A percentile compares a stretch with the other conserved stretches of the same genome.
phyloP scores from a whole-genome alignment of 108 stramenopile genomes.

The Cylindrotheca closterium region DNA sequence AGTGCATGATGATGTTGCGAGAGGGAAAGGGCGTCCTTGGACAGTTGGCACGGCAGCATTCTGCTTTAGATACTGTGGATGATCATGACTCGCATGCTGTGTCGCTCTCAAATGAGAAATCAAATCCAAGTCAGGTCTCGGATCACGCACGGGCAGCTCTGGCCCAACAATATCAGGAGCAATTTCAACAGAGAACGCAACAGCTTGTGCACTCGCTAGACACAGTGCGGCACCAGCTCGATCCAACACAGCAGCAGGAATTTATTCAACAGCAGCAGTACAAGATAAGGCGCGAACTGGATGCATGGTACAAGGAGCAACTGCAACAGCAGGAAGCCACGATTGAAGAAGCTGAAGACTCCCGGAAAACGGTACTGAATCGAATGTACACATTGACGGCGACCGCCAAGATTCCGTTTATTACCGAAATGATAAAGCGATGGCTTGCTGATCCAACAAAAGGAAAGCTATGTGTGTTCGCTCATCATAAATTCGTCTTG shows the following conservation, averaged over 20 bases:
- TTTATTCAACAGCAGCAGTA: neutral
- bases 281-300: conserved; percentile 7
- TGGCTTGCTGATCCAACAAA: conserved; percentile 78
- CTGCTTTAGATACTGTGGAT: conserved; percentile 5
- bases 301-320: conserved; percentile 18
- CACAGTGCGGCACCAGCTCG: neutral
- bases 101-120: neutral
- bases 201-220: conserved; percentile 2
- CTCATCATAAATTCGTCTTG: conserved; percentile 92
- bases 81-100: neutral
- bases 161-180: conserved; percentile 7
- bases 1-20: conserved; percentile 52
- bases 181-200: conserved; percentile 7
- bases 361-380: conserved; percentile 71
- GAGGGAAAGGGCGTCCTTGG: conserved; percentile 74
- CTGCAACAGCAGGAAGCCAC: conserved; percentile 9
- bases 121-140: no score
- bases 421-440: conserved; percentile 61
- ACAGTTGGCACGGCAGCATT: conserved; percentile 51
- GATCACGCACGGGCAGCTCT: conserved; percentile 1
- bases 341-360: conserved; percentile 21
- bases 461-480: conserved; percentile 95
- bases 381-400: conserved; percentile 85
- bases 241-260: conserved; percentile 1
- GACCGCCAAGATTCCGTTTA: conserved; percentile 71